Conservation (phyloP, 768 basidiomycete genomes). For the Fistulinella prunicolor region DNA sequence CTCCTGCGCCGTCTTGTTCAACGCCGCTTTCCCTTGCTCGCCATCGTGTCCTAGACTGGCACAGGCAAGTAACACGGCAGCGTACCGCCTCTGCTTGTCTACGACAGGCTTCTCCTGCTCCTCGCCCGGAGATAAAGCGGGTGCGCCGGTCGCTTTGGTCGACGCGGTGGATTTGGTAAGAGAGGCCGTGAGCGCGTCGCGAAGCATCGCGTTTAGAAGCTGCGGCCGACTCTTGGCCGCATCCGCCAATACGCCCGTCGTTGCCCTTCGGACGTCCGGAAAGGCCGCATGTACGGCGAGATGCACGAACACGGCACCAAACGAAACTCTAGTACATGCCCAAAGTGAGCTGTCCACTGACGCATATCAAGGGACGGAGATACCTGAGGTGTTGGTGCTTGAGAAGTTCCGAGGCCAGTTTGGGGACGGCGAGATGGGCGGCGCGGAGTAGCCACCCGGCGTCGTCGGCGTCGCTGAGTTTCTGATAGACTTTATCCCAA, state of each 20-base stretch:
- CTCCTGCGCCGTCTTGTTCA: conserved; percentile 42
- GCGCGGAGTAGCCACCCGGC: conserved; percentile 77
- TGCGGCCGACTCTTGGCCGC: conserved; percentile 42
- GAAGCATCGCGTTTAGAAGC: conserved; percentile 50
- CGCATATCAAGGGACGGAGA: neutral
- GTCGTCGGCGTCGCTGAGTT: conserved; percentile 57
- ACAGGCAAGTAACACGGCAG: conserved; percentile 51
- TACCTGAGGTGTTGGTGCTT: conserved; percentile 55
- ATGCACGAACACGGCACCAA: conserved; percentile 68
- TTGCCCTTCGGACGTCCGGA: conserved; percentile 50
- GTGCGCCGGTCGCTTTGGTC: too few relatives aligned
- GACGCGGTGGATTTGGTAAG: conserved; percentile 43
- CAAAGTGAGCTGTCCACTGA: neutral
- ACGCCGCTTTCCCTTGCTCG: conserved; percentile 35
- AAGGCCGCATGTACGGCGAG: conserved; percentile 59
- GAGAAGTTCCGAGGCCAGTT: conserved; percentile 46
- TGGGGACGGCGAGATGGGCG: conserved; percentile 45
- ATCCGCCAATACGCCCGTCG: conserved; percentile 41
- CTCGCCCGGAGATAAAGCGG: too few relatives aligned
- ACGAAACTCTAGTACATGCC: conserved; percentile 42
- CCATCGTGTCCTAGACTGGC: conserved; percentile 40
- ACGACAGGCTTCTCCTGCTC: conserved; percentile 41
- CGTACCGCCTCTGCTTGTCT: conserved; percentile 52
- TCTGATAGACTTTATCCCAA: conserved; percentile 85
- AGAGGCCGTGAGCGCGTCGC: conserved; percentile 54